Evolutionary conservation across 345 rosid genomes (phyloP).

Genomic region (Ceriops zippeliana): DNA sequence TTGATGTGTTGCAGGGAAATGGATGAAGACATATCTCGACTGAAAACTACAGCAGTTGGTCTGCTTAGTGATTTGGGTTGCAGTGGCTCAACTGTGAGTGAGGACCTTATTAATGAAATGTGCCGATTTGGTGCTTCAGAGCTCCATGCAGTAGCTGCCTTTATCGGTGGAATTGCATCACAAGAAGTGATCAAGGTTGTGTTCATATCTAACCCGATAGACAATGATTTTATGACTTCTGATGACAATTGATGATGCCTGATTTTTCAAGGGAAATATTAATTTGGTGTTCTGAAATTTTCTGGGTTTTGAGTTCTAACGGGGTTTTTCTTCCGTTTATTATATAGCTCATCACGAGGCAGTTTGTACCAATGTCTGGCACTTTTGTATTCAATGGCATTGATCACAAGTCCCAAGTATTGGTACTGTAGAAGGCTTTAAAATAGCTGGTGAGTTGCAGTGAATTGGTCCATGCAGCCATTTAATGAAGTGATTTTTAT

Average conservation of each 20-base stretch:
- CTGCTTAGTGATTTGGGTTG: constrained; percentile 81
- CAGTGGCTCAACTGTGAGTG: constrained; percentile 69
- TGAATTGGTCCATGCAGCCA: background rate
- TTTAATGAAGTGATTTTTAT: background rate
- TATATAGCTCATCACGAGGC: constrained; percentile 89
- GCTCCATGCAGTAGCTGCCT: constrained; percentile 91
- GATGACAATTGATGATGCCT: background rate
- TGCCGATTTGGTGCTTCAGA: constrained; percentile 96
- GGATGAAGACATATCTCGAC: constrained; percentile 87
- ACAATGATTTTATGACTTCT: too few species aligned
- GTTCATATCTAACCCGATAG: background rate
- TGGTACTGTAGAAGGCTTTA: constrained; percentile 39
- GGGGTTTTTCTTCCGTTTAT: background rate
- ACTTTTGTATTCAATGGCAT: constrained; percentile 89
- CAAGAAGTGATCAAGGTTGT: constrained; percentile 93
- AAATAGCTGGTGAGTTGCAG: constrained; percentile 1
- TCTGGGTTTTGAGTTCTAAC: background rate
- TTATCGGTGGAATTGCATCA: constrained; percentile 87
- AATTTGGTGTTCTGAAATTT: background rate
- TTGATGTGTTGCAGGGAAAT: constrained; percentile 44
- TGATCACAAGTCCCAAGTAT: constrained; percentile 85
- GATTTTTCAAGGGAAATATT: background rate
- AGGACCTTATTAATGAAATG: constrained; percentile 92
- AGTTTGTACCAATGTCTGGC: constrained; percentile 86
- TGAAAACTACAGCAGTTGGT: constrained; percentile 63